These are phyloP conservation scores for Ophiorrhiza pumila DNA, from an alignment of 257 asterid genomes.

Conservation along the genomic window DNA sequence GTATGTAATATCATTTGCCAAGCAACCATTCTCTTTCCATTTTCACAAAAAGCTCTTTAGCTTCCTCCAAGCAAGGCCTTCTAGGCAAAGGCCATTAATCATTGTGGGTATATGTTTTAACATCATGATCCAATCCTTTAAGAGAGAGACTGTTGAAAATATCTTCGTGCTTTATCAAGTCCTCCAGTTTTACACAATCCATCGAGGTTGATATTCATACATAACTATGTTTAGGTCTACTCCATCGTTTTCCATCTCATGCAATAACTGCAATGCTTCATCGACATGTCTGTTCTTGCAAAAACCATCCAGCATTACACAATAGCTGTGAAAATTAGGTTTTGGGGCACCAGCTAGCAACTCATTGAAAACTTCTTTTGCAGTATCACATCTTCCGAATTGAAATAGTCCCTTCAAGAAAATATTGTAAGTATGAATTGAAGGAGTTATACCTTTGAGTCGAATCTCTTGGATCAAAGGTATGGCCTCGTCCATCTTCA, in stretches of 20 bases:
- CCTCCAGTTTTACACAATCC: constrained; percentile 20
- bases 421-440: constrained; percentile 11
- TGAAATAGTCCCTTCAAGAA: constrained; percentile 26
- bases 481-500: constrained; percentile 28
- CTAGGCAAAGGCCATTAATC: constrained; percentile 23
- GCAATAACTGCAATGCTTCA: constrained; percentile 21
- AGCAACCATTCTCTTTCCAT: neutral
- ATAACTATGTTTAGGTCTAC: neutral
- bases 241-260: constrained; percentile 15
- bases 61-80: constrained; percentile 23
- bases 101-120: constrained; percentile 18
- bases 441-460: constrained; percentile 19
- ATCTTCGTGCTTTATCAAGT: constrained; percentile 18
- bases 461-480: constrained; percentile 21
- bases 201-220: constrained; percentile 6
- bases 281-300: constrained; percentile 20
- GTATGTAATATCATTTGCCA: neutral
- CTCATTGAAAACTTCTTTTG: constrained; percentile 19
- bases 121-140: constrained; percentile 28
- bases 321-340: constrained; percentile 20
- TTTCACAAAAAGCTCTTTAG: neutral
- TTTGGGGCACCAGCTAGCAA: constrained; percentile 18
- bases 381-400: constrained; percentile 16
- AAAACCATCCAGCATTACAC: constrained; percentile 24
- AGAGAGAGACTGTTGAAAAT: constrained; percentile 18